Evolutionary conservation across 371 early-diverging fungal genomes (phyloP).

Genomic region (Syncephalastrum contaminatum): DNA sequence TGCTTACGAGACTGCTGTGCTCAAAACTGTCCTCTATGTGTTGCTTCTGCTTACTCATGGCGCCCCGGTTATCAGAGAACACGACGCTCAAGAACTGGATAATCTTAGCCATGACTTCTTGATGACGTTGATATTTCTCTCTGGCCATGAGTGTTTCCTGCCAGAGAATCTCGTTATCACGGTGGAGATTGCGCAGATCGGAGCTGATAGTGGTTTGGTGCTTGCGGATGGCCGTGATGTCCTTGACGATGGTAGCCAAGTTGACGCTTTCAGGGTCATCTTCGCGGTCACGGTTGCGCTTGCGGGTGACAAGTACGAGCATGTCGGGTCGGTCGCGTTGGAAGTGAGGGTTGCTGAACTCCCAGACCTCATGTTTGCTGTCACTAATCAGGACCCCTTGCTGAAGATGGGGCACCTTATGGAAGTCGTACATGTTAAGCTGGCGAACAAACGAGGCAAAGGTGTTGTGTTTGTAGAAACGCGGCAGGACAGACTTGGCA

Average conservation of each 20-base stretch:
- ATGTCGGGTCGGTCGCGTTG: conserved; percentile 52
- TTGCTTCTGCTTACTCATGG: conserved; percentile 12
- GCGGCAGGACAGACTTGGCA: conserved; percentile 71
- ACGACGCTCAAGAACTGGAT: conserved; percentile 65
- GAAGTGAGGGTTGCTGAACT: conserved; percentile 54
- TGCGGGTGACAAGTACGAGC: conserved; percentile 48
- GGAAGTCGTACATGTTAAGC: conserved; percentile 79
- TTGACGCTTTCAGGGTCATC: conserved; percentile 32
- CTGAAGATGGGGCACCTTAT: conserved; percentile 70
- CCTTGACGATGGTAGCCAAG: conserved; percentile 58
- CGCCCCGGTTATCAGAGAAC: conserved; percentile 17
- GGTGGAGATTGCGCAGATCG: conserved; percentile 77
- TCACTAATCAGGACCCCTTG: conserved; percentile 64
- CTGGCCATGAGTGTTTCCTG: conserved; percentile 69
- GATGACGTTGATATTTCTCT: conserved; percentile 80
- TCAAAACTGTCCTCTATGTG: background rate
- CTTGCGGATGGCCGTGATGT: conserved; percentile 77
- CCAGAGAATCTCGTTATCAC: conserved; percentile 85
- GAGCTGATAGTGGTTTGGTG: conserved; percentile 81
- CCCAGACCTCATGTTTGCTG: conserved; percentile 44
- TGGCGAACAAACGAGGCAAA: conserved; percentile 85
- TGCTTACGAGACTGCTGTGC: too few species aligned
- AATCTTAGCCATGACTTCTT: conserved; percentile 85
- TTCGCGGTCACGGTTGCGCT: conserved; percentile 46
- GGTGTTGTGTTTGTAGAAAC: conserved; percentile 83